These are phyloP conservation scores for Boletus sensibilis DNA, from an alignment of 768 basidiomycete species.

Conservation along the genomic window DNA sequence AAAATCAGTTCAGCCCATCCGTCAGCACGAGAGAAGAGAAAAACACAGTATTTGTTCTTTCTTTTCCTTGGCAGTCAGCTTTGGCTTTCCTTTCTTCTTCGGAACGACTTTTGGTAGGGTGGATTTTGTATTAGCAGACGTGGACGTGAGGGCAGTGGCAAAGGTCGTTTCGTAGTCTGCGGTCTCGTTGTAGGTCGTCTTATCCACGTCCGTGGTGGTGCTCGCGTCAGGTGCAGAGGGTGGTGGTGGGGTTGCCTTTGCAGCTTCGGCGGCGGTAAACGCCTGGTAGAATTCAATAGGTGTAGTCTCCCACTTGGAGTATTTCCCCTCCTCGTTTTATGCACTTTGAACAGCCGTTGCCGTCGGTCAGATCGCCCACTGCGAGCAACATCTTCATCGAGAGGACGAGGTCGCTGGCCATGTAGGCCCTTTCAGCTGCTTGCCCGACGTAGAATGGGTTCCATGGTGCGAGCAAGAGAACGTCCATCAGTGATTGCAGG, in stretches of 20 bases:
- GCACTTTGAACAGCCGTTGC: too few species aligned
- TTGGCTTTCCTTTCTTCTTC: constrained; percentile 59
- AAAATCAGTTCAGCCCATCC: background rate
- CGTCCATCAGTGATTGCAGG: too few species aligned
- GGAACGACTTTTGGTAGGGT: constrained; percentile 42
- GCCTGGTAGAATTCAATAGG: too few species aligned
- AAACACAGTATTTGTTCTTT: constrained; percentile 69
- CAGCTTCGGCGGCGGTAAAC: constrained; percentile 55
- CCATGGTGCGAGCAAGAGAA: too few species aligned
- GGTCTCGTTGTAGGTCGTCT: constrained; percentile 30
- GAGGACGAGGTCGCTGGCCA: too few species aligned
- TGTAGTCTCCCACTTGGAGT: too few species aligned
- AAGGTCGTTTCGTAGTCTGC: constrained; percentile 36
- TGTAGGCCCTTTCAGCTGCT: too few species aligned
- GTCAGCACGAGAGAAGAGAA: background rate
- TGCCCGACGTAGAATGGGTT: too few species aligned
- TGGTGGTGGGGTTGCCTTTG: constrained; percentile 42
- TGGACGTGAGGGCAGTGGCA: constrained; percentile 31
- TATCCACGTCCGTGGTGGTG: constrained; percentile 29
- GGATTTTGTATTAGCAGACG: constrained; percentile 39
- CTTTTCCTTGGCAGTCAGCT: constrained; percentile 76
- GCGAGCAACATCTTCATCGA: too few species aligned
- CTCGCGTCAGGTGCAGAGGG: constrained; percentile 13
- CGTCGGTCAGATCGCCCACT: too few species aligned
- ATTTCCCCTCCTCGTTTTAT: too few species aligned